Base-by-base conservation (phyloP, 306 rosid species). In the Begonia fuchsioides region DNA sequence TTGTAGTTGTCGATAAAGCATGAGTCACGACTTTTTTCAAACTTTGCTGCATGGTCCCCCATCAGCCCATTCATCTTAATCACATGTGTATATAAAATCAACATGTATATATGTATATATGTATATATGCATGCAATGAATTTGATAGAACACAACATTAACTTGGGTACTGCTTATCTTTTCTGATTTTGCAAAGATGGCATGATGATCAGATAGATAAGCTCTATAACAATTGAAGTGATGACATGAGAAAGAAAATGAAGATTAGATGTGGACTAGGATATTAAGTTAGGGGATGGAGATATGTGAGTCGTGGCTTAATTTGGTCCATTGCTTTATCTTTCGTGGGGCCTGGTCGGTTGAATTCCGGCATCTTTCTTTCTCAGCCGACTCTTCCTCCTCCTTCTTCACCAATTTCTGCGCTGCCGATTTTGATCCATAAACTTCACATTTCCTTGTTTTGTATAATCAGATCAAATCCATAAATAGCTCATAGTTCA, bases 1-100 rank as follows among this genome's bases (percentile, higher is more conserved):
- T 20, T 70, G 93, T 65, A 60, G 68, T 71, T 63, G 87, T 63
- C 81, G 81, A 83, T 83, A 87, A 87, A 87, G 96, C 81, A 67
- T 53, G 55, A 57, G 64, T 70, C 77, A 44, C 77, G 54, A 72
- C 92, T 83, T 79, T 20, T 20, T 83, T 63, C 63, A 44, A 77
- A 59, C 49, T 58, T 61, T 72, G 73, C 68, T 54, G 40, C 32
- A 53, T 68, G 69, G 79, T 63, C 79, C 82, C 81, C 71, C 32
- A 20, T 20, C 32, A 20, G 32, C 5, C 2, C 32, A 20, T 20
- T 20, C 32, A 2, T 20, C 32, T 20, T 20, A 20, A 20, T 20
- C 32, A 20, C 32, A 20, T 20, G 32, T 3, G 32, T 20, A 20
- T 20, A 20, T 1, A 20, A 5, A 20, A 20, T 1, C 26, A 19